Conservation (phyloP, 139 green algal genomes). For the Coccomyxa sp. region DNA sequence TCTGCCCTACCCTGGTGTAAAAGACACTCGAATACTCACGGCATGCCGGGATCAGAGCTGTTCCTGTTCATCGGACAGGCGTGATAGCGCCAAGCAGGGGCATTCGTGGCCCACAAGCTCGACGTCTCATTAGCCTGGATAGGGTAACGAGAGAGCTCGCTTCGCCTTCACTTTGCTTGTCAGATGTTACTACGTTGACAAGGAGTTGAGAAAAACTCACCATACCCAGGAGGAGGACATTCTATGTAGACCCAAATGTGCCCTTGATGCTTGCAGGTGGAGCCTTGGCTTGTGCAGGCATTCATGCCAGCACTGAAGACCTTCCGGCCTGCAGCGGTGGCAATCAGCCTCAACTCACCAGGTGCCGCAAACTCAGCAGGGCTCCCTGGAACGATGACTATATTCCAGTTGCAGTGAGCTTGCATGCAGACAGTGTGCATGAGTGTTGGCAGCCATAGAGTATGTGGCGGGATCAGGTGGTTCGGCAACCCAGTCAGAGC, state of each 20-base stretch:
- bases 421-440: neutral
- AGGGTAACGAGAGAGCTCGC: neutral
- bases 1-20: too few relatives aligned
- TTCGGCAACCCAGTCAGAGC: slow-evolving; percentile 26
- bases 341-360: slow-evolving; percentile 40
- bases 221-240: neutral
- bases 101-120: slow-evolving; percentile 9
- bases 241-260: too few relatives aligned
- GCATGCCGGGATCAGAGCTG: too few relatives aligned
- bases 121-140: slow-evolving; percentile 28
- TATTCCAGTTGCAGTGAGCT: neutral
- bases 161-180: too few relatives aligned
- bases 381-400: neutral
- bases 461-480: slow-evolving; percentile 17
- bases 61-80: neutral
- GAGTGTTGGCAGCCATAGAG: neutral
- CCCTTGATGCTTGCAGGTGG: slow-evolving; percentile 11
- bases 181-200: too few relatives aligned
- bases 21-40: too few relatives aligned
- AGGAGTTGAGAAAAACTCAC: neutral
- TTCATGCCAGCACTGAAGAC: slow-evolving; percentile 22
- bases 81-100: slow-evolving; percentile 1
- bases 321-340: slow-evolving; percentile 18
- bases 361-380: neutral
- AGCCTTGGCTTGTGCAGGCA: slow-evolving; percentile 32